Evolutionary conservation across 75 land plant genomes (phyloP).

Genomic region (Cunninghamia lanceolata): DNA sequence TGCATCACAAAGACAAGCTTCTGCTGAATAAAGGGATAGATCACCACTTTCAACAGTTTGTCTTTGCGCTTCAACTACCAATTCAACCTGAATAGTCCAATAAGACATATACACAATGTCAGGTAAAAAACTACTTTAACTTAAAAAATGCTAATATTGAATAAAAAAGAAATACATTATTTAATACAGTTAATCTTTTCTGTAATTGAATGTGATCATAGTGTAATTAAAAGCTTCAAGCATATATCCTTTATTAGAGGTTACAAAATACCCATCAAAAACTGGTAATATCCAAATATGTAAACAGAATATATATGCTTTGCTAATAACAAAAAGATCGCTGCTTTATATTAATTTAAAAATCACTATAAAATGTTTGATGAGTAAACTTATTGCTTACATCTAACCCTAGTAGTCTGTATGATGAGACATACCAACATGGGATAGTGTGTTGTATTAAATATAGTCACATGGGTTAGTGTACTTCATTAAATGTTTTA

Average conservation of each 20-base stretch:
- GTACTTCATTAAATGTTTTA: background rate
- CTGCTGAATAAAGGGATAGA: constrained; percentile 41
- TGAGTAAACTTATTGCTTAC: background rate
- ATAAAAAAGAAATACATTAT: background rate
- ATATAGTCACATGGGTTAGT: background rate
- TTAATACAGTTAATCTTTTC: background rate
- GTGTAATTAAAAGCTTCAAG: background rate
- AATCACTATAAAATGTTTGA: too few species aligned
- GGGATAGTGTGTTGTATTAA: background rate
- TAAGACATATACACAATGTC: background rate
- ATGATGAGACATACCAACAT: background rate
- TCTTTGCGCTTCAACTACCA: constrained; percentile 57
- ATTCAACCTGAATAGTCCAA: constrained; percentile 61
- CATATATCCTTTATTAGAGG: background rate
- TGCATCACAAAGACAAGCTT: constrained; percentile 66
- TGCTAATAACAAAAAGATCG: background rate
- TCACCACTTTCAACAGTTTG: constrained; percentile 34
- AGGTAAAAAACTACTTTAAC: background rate
- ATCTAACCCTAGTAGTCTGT: background rate
- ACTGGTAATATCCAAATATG: background rate
- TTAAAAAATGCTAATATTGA: background rate
- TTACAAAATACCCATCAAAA: background rate
- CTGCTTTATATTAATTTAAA: background rate
- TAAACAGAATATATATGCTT: background rate
- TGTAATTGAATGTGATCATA: background rate